Percentiles rank a stretch among this genome's conserved stretches.
Conservation (phyloP, 495 filamentous ascomycete species). For the Penicillium ochrochloron region DNA sequence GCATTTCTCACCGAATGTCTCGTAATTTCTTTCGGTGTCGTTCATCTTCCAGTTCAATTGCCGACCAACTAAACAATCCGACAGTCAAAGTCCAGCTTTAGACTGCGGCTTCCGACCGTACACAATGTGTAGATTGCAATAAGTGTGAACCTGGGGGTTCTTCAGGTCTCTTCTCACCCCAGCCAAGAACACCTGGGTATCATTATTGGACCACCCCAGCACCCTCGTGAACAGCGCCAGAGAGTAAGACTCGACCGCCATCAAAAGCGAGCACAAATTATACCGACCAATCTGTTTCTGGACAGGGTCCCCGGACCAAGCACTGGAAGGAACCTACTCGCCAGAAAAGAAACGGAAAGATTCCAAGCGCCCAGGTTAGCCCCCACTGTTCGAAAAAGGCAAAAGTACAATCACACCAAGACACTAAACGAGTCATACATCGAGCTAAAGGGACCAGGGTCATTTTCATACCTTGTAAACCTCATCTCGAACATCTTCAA, state of each 20-base stretch:
- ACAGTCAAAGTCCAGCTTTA: background rate
- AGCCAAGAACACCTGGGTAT: slow-evolving; percentile 59
- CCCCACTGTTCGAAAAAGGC: background rate
- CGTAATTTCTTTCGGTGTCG: background rate
- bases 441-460: background rate
- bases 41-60: slow-evolving; percentile 19
- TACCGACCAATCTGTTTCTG: slow-evolving; percentile 52
- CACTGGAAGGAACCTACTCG: slow-evolving; percentile 42
- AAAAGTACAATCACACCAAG: background rate
- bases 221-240: slow-evolving; percentile 56
- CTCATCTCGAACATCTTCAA: slow-evolving; percentile 44
- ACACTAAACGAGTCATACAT: background rate
- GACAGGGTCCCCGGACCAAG: slow-evolving; percentile 49
- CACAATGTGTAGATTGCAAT: slow-evolving; percentile 40
- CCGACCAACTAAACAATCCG: slow-evolving; percentile 11
- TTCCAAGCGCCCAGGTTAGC: slow-evolving; percentile 6
- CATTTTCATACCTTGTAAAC: slow-evolving; percentile 43
- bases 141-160: slow-evolving; percentile 55
- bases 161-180: slow-evolving; percentile 57
- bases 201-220: slow-evolving; percentile 58
- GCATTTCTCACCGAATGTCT: background rate
- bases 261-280: slow-evolving; percentile 46
- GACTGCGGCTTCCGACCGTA: slow-evolving; percentile 38
- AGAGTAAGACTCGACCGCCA: slow-evolving; percentile 49
- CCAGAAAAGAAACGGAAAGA: background rate